phyloP scores from a whole-genome alignment of 306 rosid genomes.

The Trifolium dubium region DNA sequence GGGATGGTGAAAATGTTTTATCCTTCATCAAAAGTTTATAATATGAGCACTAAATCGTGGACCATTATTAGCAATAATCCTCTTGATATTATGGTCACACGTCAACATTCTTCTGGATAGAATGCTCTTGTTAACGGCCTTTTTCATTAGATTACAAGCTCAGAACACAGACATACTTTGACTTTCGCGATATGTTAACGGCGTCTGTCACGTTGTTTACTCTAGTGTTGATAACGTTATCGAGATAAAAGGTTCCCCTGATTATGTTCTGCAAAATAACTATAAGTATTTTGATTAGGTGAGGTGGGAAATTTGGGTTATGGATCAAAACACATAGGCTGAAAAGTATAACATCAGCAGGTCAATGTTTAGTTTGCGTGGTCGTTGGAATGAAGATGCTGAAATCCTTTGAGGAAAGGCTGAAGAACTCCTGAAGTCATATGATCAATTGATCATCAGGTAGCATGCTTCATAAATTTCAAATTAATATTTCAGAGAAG shows the following conservation, averaged over 20 bases:
- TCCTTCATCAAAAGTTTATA: background rate
- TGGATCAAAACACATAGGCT: too few relatives aligned
- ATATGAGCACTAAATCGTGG: background rate
- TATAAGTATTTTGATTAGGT: too few relatives aligned
- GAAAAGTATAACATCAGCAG: too few relatives aligned
- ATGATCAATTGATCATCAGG: too few relatives aligned
- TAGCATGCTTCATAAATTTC: too few relatives aligned
- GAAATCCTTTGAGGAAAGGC: too few relatives aligned
- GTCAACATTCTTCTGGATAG: background rate
- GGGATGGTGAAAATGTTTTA: background rate
- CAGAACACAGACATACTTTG: background rate
- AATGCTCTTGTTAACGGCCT: background rate
- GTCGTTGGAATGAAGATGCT: too few relatives aligned
- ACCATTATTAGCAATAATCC: background rate
- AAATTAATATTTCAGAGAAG: too few relatives aligned
- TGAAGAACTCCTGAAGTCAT: too few relatives aligned
- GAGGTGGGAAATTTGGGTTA: too few relatives aligned
- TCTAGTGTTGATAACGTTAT: background rate
- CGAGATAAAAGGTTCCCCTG: background rate
- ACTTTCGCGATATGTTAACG: background rate
- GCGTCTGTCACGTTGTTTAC: too few relatives aligned
- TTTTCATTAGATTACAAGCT: background rate
- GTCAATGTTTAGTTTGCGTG: too few relatives aligned
- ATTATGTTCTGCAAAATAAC: background rate
- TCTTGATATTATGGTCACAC: background rate